Conservation (phyloP, 1,139 yeast species). For the Debaryomyces psychrophilus region DNA sequence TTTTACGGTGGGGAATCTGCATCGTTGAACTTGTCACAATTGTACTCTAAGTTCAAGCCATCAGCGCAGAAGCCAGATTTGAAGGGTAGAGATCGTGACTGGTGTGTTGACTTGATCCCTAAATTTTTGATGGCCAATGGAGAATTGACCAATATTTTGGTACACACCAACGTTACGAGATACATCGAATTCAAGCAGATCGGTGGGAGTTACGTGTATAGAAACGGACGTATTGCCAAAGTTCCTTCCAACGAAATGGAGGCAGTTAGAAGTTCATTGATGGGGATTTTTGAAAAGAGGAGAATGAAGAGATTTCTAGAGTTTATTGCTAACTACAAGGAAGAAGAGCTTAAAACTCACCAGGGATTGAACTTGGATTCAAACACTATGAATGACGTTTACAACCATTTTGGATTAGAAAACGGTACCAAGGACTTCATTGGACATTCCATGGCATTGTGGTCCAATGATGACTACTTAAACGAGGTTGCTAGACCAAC, state of each 20-base stretch:
- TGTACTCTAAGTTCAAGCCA: conserved; percentile 74
- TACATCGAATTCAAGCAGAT: conserved; percentile 96
- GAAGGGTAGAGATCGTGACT: conserved; percentile 91
- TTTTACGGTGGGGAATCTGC: conserved; percentile 91
- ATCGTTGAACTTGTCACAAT: conserved; percentile 61
- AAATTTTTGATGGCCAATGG: conserved; percentile 98
- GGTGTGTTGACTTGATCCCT: conserved; percentile 97
- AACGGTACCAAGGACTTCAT: conserved; percentile 93
- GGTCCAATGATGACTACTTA: conserved; percentile 91
- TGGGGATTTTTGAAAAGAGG: conserved; percentile 96
- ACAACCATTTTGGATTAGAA: conserved; percentile 87
- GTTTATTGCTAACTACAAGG: conserved; percentile 81
- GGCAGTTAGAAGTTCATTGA: conserved; percentile 86
- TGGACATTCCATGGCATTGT: conserved; percentile 98
- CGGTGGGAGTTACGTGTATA: conserved; percentile 91
- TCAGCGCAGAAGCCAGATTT: conserved; percentile 67
- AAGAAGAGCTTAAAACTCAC: conserved; percentile 78
- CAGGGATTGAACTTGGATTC: conserved; percentile 84
- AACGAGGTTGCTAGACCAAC: conserved; percentile 92
- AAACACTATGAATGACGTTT: conserved; percentile 91
- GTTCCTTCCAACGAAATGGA: conserved; percentile 92
- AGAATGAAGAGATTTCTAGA: conserved; percentile 92
- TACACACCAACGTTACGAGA: conserved; percentile 93
- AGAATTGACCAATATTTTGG: conserved; percentile 91
- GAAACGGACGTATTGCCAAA: conserved; percentile 88